These are phyloP conservation scores for Gyrodon lividus DNA, from an alignment of 768 basidiomycete genomes.

Conservation along the genomic window DNA sequence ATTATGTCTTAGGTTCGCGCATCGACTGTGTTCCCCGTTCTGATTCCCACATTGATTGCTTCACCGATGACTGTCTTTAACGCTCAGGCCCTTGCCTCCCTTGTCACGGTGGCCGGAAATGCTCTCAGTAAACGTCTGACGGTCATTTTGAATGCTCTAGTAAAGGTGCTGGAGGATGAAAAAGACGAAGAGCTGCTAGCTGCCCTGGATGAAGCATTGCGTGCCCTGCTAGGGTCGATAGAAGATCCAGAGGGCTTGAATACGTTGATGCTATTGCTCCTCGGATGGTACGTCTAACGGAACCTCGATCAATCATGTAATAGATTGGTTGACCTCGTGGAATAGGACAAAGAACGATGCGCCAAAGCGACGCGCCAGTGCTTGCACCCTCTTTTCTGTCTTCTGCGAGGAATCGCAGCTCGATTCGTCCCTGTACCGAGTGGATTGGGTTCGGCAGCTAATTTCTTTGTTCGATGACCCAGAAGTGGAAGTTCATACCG, in stretches of 20 bases:
- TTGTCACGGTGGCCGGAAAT: constrained; percentile 91
- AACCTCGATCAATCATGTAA: not conserved
- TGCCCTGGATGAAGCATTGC: constrained; percentile 75
- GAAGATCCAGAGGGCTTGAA: constrained; percentile 87
- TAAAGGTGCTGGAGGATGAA: constrained; percentile 72
- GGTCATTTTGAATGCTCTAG: constrained; percentile 74
- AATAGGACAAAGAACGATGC: constrained; percentile 77
- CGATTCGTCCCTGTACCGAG: constrained; percentile 80
- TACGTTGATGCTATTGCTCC: constrained; percentile 80
- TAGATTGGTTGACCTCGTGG: not conserved
- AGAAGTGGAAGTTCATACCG: constrained; percentile 71
- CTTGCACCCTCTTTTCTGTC: constrained; percentile 71
- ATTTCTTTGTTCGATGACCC: constrained; percentile 80
- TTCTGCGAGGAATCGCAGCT: constrained; percentile 85
- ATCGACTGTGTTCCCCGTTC: constrained; percentile 92
- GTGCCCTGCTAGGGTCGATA: constrained; percentile 74
- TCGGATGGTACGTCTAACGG: constrained; percentile 70
- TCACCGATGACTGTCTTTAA: constrained; percentile 95
- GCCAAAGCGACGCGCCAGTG: constrained; percentile 71
- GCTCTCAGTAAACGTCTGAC: constrained; percentile 84
- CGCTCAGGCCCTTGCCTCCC: constrained; percentile 81
- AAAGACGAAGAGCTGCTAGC: constrained; percentile 63
- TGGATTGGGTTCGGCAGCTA: constrained; percentile 94
- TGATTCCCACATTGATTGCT: constrained; percentile 90
- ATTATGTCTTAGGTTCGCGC: constrained; percentile 71